A percentile compares a stretch with the other conserved stretches of the same genome.
These are phyloP conservation scores for Triangularia setosa DNA, from an alignment of 2,329 filamentous ascomycete genomes.

Conservation along the genomic window DNA sequence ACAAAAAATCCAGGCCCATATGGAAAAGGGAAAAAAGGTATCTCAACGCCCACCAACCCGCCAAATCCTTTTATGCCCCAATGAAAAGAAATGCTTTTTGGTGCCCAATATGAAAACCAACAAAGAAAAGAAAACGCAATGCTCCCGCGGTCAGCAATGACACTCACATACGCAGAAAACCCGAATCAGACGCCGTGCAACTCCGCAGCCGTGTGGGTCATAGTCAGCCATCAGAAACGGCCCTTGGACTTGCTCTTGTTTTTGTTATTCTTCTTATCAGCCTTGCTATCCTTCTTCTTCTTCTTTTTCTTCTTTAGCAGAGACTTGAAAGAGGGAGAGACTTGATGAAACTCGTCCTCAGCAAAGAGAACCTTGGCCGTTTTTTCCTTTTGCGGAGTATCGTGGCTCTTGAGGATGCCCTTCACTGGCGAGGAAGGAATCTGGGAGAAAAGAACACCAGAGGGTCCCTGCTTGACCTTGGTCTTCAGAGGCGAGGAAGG, in stretches of 20 bases:
- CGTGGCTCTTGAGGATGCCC: constrained; percentile 17
- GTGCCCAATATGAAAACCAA: not conserved
- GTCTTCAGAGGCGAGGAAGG: not conserved
- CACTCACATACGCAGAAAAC: not conserved
- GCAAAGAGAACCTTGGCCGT: not conserved
- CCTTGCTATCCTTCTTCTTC: not conserved
- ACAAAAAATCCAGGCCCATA: not conserved
- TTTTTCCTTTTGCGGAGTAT: not conserved
- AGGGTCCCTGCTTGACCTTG: not conserved
- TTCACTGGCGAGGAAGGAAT: constrained; percentile 3
- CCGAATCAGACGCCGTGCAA: not conserved
- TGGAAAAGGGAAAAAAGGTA: not conserved
- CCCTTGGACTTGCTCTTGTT: not conserved
- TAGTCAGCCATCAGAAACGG: not conserved
- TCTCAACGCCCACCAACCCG: not conserved
- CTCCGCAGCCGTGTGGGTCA: not conserved
- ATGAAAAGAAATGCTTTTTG: not conserved
- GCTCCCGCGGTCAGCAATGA: not conserved
- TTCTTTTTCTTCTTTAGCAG: not conserved
- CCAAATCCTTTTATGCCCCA: not conserved
- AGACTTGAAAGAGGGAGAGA: not conserved
- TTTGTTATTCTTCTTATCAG: constrained; percentile 12
- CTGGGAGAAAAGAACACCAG: not conserved
- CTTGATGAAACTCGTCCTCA: not conserved
- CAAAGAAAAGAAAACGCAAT: not conserved